phyloP scores from a whole-genome alignment of 2,329 filamentous ascomycete species.

The Purpureocillium lavendulum region DNA sequence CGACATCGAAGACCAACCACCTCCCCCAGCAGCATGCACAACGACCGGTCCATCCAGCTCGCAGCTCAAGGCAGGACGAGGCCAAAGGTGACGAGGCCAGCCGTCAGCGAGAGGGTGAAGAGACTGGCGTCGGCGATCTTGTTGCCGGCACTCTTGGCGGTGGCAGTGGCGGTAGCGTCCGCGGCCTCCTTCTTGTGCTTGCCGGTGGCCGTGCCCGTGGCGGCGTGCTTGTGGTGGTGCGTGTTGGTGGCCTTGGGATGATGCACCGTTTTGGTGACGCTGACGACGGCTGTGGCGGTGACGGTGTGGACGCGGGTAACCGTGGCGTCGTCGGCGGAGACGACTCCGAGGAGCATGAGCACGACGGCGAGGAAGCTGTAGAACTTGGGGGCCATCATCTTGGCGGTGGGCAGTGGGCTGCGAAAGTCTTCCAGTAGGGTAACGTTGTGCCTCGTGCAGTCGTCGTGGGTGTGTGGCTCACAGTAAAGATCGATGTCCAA shows the following conservation, averaged over 20 bases:
- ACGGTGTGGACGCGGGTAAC: neutral
- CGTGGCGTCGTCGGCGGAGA: neutral
- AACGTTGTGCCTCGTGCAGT: too few relatives aligned
- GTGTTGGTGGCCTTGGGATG: neutral
- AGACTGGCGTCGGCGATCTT: neutral
- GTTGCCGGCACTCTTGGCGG: neutral
- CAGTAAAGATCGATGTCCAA: too few relatives aligned
- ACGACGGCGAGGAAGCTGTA: constrained; percentile 1
- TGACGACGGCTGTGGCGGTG: neutral
- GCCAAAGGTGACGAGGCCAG: constrained; percentile 2
- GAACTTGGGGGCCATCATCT: constrained; percentile 2
- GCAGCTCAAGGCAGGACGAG: neutral
- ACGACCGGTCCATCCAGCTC: neutral
- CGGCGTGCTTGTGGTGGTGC: neutral
- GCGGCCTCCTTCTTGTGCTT: neutral
- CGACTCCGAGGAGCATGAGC: constrained; percentile 2
- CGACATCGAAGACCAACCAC: too few relatives aligned
- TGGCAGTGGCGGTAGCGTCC: neutral
- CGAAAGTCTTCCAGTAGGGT: too few relatives aligned
- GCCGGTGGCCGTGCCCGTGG: neutral
- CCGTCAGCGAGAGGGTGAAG: constrained; percentile 1
- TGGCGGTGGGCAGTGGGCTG: too few relatives aligned
- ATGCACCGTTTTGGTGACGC: neutral
- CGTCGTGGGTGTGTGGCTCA: too few relatives aligned
- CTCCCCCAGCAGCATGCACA: too few relatives aligned